Conservation (phyloP, 176 grass and related monocot genomes). For the Calamus simplicifolius region DNA sequence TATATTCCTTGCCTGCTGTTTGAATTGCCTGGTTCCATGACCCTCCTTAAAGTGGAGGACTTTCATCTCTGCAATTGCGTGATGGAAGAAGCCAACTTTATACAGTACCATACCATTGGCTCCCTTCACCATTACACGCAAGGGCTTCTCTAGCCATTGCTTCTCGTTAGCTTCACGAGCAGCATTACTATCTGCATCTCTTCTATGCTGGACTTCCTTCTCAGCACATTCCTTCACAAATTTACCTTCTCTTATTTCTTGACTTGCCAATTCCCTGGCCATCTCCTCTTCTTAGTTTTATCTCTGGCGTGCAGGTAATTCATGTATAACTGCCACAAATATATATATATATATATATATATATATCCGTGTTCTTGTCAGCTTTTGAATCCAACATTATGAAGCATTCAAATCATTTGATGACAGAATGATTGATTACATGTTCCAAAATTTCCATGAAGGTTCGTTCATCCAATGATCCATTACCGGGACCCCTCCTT, state of each 20-base stretch:
- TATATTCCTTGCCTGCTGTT: constrained; percentile 45
- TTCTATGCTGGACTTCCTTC: constrained; percentile 8
- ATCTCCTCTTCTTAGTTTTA: constrained; percentile 19
- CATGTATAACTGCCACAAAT: constrained; percentile 16
- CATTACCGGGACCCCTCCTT: too few species aligned
- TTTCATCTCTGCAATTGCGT: constrained; percentile 65
- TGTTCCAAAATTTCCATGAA: too few species aligned
- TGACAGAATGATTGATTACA: too few species aligned
- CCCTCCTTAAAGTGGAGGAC: constrained; percentile 52
- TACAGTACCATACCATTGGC: constrained; percentile 58
- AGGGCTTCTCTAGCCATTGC: constrained; percentile 7
- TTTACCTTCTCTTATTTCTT: constrained; percentile 30
- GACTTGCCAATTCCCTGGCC: constrained; percentile 22
- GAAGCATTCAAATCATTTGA: too few species aligned
- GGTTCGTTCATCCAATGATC: too few species aligned
- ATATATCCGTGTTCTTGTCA: too few species aligned
- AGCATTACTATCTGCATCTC: constrained; percentile 20
- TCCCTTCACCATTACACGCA: constrained; percentile 18
- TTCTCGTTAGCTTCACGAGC: constrained; percentile 30
- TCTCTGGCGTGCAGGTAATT: constrained; percentile 37
- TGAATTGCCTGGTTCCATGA: constrained; percentile 49
- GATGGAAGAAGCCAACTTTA: constrained; percentile 58
- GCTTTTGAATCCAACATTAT: too few species aligned
- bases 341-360: constrained; percentile 4
- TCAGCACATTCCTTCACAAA: constrained; percentile 17